Evolutionary conservation across 768 basidiomycete species (phyloP), one percentile per base, ranked within the genome.

Genomic region (Xerocomellus chrysenteron): DNA sequence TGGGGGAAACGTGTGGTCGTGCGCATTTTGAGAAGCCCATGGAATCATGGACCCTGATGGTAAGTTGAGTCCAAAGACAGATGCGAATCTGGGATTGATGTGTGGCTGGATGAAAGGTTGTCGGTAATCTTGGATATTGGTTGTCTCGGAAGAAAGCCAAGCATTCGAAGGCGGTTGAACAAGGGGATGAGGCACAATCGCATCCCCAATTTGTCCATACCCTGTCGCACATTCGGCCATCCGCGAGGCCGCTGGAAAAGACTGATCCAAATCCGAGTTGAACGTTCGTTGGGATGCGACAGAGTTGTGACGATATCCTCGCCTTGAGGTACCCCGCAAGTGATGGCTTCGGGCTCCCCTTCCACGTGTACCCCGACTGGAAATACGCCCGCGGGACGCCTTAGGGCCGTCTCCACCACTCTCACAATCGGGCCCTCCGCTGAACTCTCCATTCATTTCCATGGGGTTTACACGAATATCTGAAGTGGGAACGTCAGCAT

Each of bases 41-140:
- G 68, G 60, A 50, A 49, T 47, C 66, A 66, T 54, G 65, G 71
- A 30, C 40, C 51, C 45, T 24, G 68, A 19, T 49, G 63, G 55
- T 74, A 70, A 48, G 47, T 77, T 74, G 54, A 85, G 68, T 26
- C 84, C 87, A 59, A 90, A 87, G 30, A 74, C 74, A 33, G 82
- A 80, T 14, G 88, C 87, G 70, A 92, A 92, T 12, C 85, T 80
- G 10, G 90, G 90, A 63, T 92, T 92, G 56, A 92, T 92, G 65
- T 92, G 90, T 7, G 90, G 90, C 60, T 90, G 88, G n/a, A 90
- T 76, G 65, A 76, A 66, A 32, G 65, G 58, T 45, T 66, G 71
- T 17, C 47, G 45, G 24, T 66, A 68, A 51, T 54, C 53, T 48
- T 62, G 54, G 8, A 57, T 45, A 43, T 41, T 47, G 35, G 41